Percentiles rank a stretch among this genome's conserved stretches.
Evolutionary conservation across 2,329 filamentous ascomycete species (phyloP).

Genomic region (Sclerotinia minor): DNA sequence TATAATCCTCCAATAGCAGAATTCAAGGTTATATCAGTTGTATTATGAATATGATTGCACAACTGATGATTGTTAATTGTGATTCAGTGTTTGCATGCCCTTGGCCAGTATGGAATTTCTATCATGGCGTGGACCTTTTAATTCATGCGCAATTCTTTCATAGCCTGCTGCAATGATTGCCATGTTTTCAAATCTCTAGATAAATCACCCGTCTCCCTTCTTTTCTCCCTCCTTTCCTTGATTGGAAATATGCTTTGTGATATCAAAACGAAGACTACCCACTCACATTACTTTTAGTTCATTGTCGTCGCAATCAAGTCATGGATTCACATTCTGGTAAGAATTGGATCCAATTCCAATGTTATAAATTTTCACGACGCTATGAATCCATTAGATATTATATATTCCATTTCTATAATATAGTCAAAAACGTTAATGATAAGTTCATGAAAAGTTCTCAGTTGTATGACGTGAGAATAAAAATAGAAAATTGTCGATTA

Average conservation of each 20-base stretch:
- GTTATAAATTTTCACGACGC: not conserved
- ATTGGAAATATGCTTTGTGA: not conserved
- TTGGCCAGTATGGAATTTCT: not conserved
- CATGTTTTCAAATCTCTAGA: not conserved
- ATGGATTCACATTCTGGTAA: constrained; percentile 1
- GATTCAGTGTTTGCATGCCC: not conserved
- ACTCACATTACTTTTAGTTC: not conserved
- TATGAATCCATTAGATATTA: not conserved
- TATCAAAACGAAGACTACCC: not conserved
- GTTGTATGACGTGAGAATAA: constrained; percentile 2
- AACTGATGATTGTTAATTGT: not conserved
- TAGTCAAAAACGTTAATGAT: not conserved
- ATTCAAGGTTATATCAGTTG: not conserved
- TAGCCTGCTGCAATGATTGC: not conserved
- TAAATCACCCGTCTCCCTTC: too few species aligned
- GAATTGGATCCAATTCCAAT: not conserved
- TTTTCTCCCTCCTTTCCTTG: not conserved
- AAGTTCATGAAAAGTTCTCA: not conserved
- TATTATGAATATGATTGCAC: not conserved
- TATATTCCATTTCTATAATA: not conserved
- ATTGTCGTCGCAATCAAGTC: not conserved
- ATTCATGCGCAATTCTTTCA: too few species aligned
- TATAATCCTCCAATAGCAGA: not conserved
- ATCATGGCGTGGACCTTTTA: not conserved
- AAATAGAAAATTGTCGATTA: constrained; percentile 10